A percentile compares a stretch with the other conserved stretches of the same genome.
Conservation (phyloP, 1,284 basidiomycete genomes). For the Vanrija humicola region DNA sequence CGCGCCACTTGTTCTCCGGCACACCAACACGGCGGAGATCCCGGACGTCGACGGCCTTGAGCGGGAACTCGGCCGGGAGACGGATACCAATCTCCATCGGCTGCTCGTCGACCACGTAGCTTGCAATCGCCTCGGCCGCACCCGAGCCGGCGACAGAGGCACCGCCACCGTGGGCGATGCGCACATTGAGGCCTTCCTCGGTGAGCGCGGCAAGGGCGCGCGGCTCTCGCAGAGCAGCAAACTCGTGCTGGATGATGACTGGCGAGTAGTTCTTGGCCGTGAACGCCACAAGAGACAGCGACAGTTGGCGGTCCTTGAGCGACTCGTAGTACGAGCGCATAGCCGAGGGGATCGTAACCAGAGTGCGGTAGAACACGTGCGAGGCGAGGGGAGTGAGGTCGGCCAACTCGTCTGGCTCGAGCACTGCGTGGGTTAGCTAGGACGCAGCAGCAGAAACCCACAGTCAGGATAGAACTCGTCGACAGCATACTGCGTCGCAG, state of each 20-base stretch:
- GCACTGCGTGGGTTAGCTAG: conserved; percentile 49
- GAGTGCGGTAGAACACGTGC: conserved; percentile 81
- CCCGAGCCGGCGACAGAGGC: conserved; percentile 64
- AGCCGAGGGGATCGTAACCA: conserved; percentile 74
- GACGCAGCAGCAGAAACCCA: neutral
- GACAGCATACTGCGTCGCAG: conserved; percentile 67
- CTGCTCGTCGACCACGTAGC: conserved; percentile 89
- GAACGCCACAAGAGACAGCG: conserved; percentile 67
- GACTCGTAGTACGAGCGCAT: conserved; percentile 80
- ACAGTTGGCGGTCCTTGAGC: conserved; percentile 84
- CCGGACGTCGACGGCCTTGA: conserved; percentile 81
- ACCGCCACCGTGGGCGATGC: conserved; percentile 62
- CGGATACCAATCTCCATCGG: conserved; percentile 84
- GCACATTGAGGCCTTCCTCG: conserved; percentile 78
- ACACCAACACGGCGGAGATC: conserved; percentile 84
- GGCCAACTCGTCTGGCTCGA: conserved; percentile 57
- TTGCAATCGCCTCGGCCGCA: conserved; percentile 49
- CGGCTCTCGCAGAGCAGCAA: conserved; percentile 69
- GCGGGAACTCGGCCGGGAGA: conserved; percentile 85
- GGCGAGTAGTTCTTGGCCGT: conserved; percentile 88
- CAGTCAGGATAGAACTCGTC: conserved; percentile 70
- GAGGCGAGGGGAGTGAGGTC: conserved; percentile 67
- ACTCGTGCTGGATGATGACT: conserved; percentile 76
- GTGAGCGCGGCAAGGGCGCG: conserved; percentile 61
- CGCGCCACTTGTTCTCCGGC: conserved; percentile 83